Conservation (phyloP, 257 asterid species). For the Solanum arcanum region DNA sequence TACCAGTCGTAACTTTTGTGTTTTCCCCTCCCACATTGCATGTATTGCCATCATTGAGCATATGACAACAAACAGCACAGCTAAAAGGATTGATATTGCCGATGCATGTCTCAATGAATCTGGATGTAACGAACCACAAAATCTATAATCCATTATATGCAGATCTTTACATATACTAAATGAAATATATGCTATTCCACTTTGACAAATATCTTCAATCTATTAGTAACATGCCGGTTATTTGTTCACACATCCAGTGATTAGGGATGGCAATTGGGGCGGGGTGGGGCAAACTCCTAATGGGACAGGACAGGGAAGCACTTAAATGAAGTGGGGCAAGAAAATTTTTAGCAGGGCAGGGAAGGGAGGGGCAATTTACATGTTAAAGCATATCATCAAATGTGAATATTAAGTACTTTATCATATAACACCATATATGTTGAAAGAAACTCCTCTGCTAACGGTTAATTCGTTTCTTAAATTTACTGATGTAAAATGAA, state of each 20-base stretch:
- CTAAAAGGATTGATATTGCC: constrained; percentile 74
- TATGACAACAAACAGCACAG: constrained; percentile 68
- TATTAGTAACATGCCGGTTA: neutral
- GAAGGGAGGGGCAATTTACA: neutral
- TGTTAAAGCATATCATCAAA: neutral
- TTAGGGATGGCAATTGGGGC: neutral
- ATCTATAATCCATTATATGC: neutral
- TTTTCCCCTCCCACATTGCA: constrained; percentile 63
- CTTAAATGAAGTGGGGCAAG: neutral
- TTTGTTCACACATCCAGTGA: neutral
- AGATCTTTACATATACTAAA: neutral
- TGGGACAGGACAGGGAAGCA: neutral
- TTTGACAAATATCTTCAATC: neutral
- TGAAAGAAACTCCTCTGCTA: neutral
- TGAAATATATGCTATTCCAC: neutral
- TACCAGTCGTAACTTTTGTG: constrained; percentile 44
- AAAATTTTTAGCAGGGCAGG: neutral
- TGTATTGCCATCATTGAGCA: constrained; percentile 80
- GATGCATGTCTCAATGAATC: constrained; percentile 93
- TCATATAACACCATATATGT: neutral
- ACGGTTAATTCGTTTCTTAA: neutral
- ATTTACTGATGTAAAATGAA: neutral
- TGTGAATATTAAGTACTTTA: neutral
- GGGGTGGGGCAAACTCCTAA: neutral
- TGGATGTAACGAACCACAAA: constrained; percentile 16